phyloP scores from a whole-genome alignment of 805 yeast species.

The Ogataea ramenticola region DNA sequence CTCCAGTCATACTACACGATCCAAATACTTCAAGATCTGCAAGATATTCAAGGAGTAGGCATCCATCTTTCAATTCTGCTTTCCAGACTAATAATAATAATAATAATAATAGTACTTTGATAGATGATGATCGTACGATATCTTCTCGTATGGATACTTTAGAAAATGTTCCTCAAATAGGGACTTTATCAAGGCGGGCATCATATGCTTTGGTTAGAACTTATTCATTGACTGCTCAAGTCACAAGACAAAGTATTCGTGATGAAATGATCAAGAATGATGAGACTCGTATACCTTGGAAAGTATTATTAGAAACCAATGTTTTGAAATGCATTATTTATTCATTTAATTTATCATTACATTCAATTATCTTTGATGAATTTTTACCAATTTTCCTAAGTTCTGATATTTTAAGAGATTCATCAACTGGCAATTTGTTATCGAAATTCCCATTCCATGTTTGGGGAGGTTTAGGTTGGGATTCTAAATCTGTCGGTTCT shows the following conservation, averaged over 20 bases:
- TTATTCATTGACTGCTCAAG: not conserved
- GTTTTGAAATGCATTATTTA: conserved; percentile 16
- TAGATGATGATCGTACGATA: too few species aligned
- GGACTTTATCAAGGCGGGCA: conserved; percentile 1
- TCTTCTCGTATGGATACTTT: not conserved
- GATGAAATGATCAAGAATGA: conserved; percentile 5
- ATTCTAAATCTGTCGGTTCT: conserved; percentile 40
- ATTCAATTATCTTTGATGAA: conserved; percentile 42
- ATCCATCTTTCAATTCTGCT: not conserved
- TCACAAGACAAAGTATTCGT: not conserved
- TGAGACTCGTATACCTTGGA: conserved; percentile 3
- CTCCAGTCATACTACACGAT: not conserved
- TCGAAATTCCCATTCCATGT: conserved; percentile 41
- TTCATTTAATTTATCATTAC: conserved; percentile 38
- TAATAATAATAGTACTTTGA: not conserved
- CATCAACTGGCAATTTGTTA: conserved; percentile 5
- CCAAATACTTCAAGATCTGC: not conserved
- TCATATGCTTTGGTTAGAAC: not conserved
- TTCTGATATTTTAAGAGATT: conserved; percentile 1
- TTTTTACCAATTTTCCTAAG: conserved; percentile 52
- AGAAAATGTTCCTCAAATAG: not conserved
- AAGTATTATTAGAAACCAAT: conserved; percentile 9
- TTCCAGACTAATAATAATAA: too few species aligned
- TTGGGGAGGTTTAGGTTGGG: conserved; percentile 46
- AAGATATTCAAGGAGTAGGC: not conserved